Evolutionary conservation across 2,329 filamentous ascomycete species (phyloP).

Genomic region (Alternaria novae-zelandiae): DNA sequence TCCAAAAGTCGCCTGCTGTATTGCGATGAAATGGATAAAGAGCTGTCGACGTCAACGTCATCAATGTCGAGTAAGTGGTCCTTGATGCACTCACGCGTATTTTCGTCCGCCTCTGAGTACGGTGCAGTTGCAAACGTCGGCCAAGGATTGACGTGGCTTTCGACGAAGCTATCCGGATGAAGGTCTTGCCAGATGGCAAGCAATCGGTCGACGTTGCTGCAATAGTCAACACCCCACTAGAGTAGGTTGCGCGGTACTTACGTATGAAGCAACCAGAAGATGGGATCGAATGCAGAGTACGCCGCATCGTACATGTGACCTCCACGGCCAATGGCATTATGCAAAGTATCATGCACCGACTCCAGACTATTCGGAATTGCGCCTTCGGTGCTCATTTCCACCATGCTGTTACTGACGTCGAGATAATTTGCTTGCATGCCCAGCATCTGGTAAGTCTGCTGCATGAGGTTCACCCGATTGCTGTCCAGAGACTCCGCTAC

Average conservation of each 20-base stretch:
- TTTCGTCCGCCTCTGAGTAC: background rate
- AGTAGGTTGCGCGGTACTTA: background rate
- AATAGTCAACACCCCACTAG: background rate
- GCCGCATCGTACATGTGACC: background rate
- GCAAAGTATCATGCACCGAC: background rate
- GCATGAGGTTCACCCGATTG: background rate
- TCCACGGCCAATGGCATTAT: background rate
- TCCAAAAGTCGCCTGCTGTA: slow-evolving; percentile 69
- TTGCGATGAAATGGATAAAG: slow-evolving; percentile 30
- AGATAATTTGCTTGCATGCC: background rate
- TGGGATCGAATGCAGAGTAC: background rate
- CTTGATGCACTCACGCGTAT: background rate
- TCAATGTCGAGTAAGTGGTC: background rate
- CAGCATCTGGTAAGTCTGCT: background rate
- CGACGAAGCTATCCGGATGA: background rate
- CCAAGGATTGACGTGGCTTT: background rate
- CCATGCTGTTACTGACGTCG: background rate
- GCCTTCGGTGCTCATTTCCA: background rate
- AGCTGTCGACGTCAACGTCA: background rate
- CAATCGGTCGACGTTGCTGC: background rate
- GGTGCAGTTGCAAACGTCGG: background rate
- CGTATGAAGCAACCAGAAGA: background rate
- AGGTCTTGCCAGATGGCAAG: background rate
- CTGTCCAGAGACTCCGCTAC: background rate
- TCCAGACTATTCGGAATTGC: background rate